These are phyloP conservation scores for Tuber aestivum DNA, from an alignment of 495 filamentous ascomycete species.

Conservation along the genomic window DNA sequence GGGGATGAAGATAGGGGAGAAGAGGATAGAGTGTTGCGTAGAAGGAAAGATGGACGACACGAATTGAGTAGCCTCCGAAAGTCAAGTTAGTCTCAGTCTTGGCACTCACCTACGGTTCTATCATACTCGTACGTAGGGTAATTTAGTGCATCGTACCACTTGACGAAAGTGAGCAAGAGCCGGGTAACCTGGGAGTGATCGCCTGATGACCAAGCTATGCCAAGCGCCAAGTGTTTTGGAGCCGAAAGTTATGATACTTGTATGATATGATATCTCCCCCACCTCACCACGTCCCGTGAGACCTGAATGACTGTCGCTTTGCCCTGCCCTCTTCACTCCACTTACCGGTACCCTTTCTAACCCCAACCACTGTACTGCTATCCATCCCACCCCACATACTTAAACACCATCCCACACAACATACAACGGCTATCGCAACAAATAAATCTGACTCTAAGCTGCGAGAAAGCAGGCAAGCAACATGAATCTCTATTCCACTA, in stretches of 20 bases:
- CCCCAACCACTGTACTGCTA: background rate
- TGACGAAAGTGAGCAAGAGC: background rate
- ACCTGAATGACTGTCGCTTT: background rate
- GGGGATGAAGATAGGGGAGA: constrained; percentile 1
- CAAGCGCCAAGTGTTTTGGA: background rate
- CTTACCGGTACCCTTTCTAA: background rate
- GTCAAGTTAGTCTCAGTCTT: constrained; percentile 3
- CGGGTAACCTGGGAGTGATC: constrained; percentile 10
- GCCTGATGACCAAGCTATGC: background rate
- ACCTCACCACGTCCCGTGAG: background rate
- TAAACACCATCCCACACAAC: background rate
- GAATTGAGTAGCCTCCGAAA: background rate
- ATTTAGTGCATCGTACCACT: too few species aligned
- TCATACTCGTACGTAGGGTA: too few species aligned
- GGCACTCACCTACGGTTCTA: background rate
- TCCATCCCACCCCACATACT: background rate
- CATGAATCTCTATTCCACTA: constrained; percentile 60
- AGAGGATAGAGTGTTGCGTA: background rate
- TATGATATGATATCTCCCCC: background rate
- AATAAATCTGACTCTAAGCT: background rate
- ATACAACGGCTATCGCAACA: background rate
- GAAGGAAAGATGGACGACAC: background rate
- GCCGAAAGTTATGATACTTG: background rate
- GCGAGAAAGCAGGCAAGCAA: constrained; percentile 1
- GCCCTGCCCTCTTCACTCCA: background rate